These are phyloP conservation scores for Clarireedia hainanense DNA, from an alignment of 2,329 filamentous ascomycete genomes.

Conservation along the genomic window DNA sequence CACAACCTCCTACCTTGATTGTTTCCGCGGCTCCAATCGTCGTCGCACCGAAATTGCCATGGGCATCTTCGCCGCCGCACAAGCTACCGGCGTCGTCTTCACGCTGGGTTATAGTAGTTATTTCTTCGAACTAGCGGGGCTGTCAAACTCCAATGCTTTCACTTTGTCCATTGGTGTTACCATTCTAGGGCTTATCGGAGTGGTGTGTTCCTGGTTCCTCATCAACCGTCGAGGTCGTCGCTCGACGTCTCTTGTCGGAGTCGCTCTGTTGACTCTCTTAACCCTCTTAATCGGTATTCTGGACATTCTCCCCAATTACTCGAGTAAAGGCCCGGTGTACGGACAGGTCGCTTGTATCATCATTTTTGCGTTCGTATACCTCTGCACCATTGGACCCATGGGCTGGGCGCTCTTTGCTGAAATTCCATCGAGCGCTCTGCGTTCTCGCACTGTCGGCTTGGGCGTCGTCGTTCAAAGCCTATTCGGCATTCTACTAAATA, in stretches of 20 bases:
- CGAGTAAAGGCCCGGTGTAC: neutral
- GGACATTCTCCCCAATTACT: conserved; percentile 6
- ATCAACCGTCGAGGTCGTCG: conserved; percentile 8
- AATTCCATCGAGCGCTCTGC: conserved; percentile 1
- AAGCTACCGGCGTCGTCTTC: conserved; percentile 52
- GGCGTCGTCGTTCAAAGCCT: conserved; percentile 7
- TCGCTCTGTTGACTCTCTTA: neutral
- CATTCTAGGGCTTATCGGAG: conserved; percentile 1
- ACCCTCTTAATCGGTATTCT: conserved; percentile 4
- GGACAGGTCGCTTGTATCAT: conserved; percentile 7
- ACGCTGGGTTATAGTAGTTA: conserved; percentile 39
- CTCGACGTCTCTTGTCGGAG: conserved; percentile 5
- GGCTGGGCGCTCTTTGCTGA: conserved; percentile 9
- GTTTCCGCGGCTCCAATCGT: conserved; percentile 19
- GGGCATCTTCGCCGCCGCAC: conserved; percentile 30
- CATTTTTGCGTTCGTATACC: conserved; percentile 3
- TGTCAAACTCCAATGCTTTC: conserved; percentile 30
- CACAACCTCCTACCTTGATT: conserved; percentile 14
- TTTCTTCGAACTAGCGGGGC: conserved; percentile 39
- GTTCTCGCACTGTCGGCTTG: conserved; percentile 4
- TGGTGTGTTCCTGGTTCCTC: conserved; percentile 8
- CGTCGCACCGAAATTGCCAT: conserved; percentile 16
- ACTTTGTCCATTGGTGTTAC: conserved; percentile 14
- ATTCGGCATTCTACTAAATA: conserved; percentile 8
- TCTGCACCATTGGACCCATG: conserved; percentile 5